Conservation (phyloP, 2,329 filamentous ascomycete species). For the Magnaporthiopsis incrustans region DNA sequence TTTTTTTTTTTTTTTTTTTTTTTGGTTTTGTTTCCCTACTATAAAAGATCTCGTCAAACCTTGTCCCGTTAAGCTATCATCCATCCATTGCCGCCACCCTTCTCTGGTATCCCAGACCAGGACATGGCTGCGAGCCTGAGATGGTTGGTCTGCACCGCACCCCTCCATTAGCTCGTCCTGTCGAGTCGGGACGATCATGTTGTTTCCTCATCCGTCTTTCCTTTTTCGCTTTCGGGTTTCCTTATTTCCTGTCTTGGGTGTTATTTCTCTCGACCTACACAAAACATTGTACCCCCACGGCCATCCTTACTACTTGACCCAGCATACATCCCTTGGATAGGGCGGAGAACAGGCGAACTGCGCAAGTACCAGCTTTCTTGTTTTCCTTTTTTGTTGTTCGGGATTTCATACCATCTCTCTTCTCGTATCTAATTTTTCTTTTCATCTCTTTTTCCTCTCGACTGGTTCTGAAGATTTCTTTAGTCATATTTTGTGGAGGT, state of each 20-base stretch:
- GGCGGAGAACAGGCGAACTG: conserved; percentile 1
- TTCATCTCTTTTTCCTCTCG: background rate
- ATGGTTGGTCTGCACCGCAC: background rate
- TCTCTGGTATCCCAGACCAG: background rate
- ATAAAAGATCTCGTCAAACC: background rate
- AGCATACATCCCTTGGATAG: conserved; percentile 2
- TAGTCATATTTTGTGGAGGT: background rate
- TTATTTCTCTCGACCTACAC: background rate
- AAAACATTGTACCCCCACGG: background rate
- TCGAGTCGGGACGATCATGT: background rate
- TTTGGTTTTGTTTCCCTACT: background rate
- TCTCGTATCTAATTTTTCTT: background rate
- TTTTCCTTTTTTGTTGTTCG: background rate
- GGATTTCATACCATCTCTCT: background rate
- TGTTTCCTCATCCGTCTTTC: background rate
- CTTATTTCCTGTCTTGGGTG: background rate
- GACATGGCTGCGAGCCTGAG: background rate
- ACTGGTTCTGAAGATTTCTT: background rate
- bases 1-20: background rate
- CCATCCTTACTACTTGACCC: background rate
- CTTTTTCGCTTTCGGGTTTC: background rate
- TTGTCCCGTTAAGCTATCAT: background rate
- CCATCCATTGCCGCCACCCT: background rate
- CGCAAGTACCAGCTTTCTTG: background rate
- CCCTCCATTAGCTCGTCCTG: background rate